Evolutionary conservation across 2,329 filamentous ascomycete genomes (phyloP), one percentile per base, ranked within the genome.

Genomic region (Fusarium ambrosium): DNA sequence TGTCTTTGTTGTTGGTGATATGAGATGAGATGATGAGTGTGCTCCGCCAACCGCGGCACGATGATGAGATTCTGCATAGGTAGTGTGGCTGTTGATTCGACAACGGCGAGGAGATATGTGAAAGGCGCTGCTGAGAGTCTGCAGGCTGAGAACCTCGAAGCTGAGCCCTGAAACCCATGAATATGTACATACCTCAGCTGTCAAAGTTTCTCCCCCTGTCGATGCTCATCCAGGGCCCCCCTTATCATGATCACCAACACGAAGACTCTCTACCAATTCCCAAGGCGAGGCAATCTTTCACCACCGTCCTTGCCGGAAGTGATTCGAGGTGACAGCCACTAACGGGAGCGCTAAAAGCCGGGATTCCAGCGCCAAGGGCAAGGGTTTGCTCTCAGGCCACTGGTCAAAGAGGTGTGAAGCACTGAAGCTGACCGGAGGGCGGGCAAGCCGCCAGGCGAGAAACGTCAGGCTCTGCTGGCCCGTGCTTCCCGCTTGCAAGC

Each of bases 251-350:
- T 67, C 69, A 69, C 65, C 64, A 74, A 74, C 72, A 55, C 66
- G 41, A 66, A 60, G 37, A 45, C 39, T 69, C 43, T 45, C 11
- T 51, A 10, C 45, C 45, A 51, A 51, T 51, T 51, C 45, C 16
- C 45, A 45, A 62, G 27, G 14, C 45, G 41, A 43, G 56, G 55
- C 68, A 73, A 71, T 74, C 68, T 64, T 55, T 45, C 68, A 75
- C 70, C 73, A 75, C 73, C 73, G 70, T 76, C 66, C 61, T 59
- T 67, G 73, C 73, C 73, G 75, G 72, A 76, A 65, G 73, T 73
- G 73, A 75, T 64, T 60, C 64, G 27, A 71, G 61, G 66, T 71
- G 73, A 71, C 58, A 73, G 61, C 73, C 73, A 75, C 70, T 74
- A 63, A 73, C 62, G 67, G 73, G 73, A 75, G 66, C 53, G 70